Base-by-base conservation (phyloP, 2,329 filamentous ascomycete genomes). In the Exophiala oligosperma region DNA sequence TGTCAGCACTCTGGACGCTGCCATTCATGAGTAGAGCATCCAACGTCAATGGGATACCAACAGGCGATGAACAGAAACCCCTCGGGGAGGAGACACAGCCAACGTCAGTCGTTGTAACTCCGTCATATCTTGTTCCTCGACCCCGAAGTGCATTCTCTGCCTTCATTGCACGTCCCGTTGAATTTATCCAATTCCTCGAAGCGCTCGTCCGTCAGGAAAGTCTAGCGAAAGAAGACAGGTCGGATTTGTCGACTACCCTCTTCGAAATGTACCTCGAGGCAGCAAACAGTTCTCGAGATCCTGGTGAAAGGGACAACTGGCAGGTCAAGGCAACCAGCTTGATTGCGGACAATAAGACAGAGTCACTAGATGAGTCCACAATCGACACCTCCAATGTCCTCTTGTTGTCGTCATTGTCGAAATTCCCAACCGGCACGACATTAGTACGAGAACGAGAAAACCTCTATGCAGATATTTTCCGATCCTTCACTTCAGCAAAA, bases 211-310 rank as follows among this genome's bases (percentile, higher is more conserved):
- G 86, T 50, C 87, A 92, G 57, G 79, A 86, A 21, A 81, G 83
- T 23, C 74, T 96, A n/a, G 85, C 85, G 21, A 81, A 89, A 37
- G 82, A 85, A 7, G 90, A 97, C 70, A 89, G 86, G 63, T 84
- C 88, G 1, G 95, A 99, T 72, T 81, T 99, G 14, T 94, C 94
- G 69, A 97, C 93, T 0, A 97, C 95, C 0, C 74, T 99, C 12
- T 97, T 99, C 70, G 95, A 99, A 73, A 97, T 99, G 89, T 99
- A 97, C 70, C 79, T 99, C 7, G 90, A 96, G 72, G 94, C 92
- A 67, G 90, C 93, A 23, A 89, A 86, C 59, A 84, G 87, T 57
- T 88, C 88, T 68, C 90, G 87, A 68, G 87, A 87, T 56, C 8
- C 78, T 80, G 48, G 73, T 73, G 70, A 73, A 35, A 82, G 92